phyloP scores from a whole-genome alignment of 495 filamentous ascomycete species.

The Podospora comata region DNA sequence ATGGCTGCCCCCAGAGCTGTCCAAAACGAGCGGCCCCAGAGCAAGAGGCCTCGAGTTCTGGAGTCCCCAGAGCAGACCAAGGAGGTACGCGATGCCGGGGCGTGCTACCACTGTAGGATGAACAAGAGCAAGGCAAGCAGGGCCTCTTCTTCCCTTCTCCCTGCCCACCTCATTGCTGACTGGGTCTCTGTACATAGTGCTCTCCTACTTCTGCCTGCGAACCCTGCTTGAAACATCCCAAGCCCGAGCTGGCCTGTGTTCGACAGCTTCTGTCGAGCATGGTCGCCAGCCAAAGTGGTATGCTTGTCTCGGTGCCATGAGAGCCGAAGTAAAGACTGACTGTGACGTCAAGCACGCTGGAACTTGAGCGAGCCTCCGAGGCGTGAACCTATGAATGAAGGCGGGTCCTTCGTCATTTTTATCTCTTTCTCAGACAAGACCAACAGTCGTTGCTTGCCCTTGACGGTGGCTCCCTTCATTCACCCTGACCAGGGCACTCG shows the following conservation, averaged over 20 bases:
- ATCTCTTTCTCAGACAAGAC: slow-evolving; percentile 15
- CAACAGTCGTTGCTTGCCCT: slow-evolving; percentile 12
- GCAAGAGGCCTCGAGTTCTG: slow-evolving; percentile 20
- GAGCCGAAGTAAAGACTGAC: slow-evolving; percentile 5
- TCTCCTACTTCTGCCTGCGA: slow-evolving; percentile 6
- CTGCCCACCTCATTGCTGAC: slow-evolving; percentile 8
- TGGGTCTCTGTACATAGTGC: slow-evolving; percentile 7
- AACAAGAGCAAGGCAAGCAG: slow-evolving; percentile 15
- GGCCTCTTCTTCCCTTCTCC: background rate
- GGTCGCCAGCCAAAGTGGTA: background rate
- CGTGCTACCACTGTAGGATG: slow-evolving; percentile 25
- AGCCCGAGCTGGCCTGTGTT: slow-evolving; percentile 11
- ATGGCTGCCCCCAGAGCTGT: slow-evolving; percentile 1
- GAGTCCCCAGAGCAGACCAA: slow-evolving; percentile 22
- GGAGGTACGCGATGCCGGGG: slow-evolving; percentile 19
- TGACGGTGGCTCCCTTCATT: slow-evolving; percentile 11
- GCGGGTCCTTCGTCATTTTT: background rate
- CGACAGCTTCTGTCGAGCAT: background rate
- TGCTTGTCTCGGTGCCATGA: background rate
- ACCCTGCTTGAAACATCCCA: background rate
- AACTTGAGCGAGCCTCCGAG: slow-evolving; percentile 3
- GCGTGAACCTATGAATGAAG: background rate
- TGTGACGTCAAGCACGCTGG: slow-evolving; percentile 17
- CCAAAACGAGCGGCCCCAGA: background rate
- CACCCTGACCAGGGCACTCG: background rate